These are phyloP conservation scores for Verticillium albo-atrum DNA, from an alignment of 2,329 filamentous ascomycete genomes.

Conservation along the genomic window DNA sequence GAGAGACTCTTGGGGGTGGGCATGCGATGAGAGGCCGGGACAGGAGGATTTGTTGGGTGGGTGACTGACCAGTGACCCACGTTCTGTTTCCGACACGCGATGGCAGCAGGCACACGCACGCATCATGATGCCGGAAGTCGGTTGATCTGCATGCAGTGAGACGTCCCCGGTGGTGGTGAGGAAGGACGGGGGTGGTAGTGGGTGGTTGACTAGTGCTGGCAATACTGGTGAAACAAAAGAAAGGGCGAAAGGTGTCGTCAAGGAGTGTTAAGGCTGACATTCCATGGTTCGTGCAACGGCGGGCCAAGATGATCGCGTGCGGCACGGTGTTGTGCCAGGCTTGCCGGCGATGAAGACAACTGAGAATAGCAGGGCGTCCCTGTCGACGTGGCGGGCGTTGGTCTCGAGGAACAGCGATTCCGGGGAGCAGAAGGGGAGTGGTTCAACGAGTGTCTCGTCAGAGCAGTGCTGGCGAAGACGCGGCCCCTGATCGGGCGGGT, in stretches of 20 bases:
- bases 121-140: neutral
- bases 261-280: neutral
- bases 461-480: neutral
- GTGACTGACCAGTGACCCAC: neutral
- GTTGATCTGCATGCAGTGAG: conserved; percentile 1
- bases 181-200: too few species aligned
- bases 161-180: neutral
- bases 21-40: neutral
- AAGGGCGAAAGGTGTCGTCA: neutral
- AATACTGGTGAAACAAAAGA: neutral
- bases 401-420: too few species aligned
- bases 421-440: neutral
- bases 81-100: neutral
- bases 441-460: neutral
- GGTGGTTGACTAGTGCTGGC: neutral
- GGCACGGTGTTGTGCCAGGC: neutral
- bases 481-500: neutral
- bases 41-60: neutral
- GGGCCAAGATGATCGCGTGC: neutral
- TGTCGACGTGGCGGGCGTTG: too few species aligned
- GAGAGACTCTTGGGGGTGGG: neutral
- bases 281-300: neutral
- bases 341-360: neutral
- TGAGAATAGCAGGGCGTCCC: neutral
- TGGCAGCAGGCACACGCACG: neutral